phyloP scores from a whole-genome alignment of 768 basidiomycete genomes.

The Amanita inopinata region DNA sequence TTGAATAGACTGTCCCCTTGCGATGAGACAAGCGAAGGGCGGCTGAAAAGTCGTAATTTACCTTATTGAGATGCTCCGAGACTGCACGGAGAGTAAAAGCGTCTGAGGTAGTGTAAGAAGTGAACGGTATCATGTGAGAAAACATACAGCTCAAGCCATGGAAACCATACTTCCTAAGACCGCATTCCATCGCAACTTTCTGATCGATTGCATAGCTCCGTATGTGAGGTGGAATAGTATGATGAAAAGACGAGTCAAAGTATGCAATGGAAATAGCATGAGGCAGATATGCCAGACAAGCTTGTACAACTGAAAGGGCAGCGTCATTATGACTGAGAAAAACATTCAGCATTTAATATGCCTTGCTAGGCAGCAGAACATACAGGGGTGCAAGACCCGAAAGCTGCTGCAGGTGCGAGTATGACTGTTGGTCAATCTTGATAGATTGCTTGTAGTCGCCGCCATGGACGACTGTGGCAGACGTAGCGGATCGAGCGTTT shows the following conservation, averaged over 20 bases:
- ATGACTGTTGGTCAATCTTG: slow-evolving; percentile 54
- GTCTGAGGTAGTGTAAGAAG: slow-evolving; percentile 26
- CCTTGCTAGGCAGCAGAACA: slow-evolving; percentile 18
- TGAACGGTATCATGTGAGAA: not conserved
- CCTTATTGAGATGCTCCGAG: slow-evolving; percentile 48
- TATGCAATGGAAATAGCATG: slow-evolving; percentile 68
- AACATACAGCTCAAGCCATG: slow-evolving; percentile 71
- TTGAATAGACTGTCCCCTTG: slow-evolving; percentile 24
- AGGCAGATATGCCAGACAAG: slow-evolving; percentile 54
- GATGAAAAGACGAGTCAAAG: slow-evolving; percentile 86
- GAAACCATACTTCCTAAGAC: slow-evolving; percentile 85
- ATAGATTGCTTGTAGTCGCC: slow-evolving; percentile 70
- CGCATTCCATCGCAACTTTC: slow-evolving; percentile 46
- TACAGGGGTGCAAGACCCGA: slow-evolving; percentile 77
- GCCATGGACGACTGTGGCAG: slow-evolving; percentile 86
- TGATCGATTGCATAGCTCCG: slow-evolving; percentile 73
- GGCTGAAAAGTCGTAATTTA: slow-evolving; percentile 13
- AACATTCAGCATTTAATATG: not conserved
- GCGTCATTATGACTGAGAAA: slow-evolving; percentile 48
- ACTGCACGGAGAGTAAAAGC: slow-evolving; percentile 60
- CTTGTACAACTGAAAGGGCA: slow-evolving; percentile 49
- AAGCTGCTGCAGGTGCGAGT: slow-evolving; percentile 62
- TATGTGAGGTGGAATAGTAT: slow-evolving; percentile 64
- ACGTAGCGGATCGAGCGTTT: slow-evolving; percentile 36
- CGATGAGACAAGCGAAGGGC: slow-evolving; percentile 1